Evolutionary conservation across 805 yeast species (phyloP), one percentile per base, ranked within the genome.

Genomic region (Saturnispora diversa): DNA sequence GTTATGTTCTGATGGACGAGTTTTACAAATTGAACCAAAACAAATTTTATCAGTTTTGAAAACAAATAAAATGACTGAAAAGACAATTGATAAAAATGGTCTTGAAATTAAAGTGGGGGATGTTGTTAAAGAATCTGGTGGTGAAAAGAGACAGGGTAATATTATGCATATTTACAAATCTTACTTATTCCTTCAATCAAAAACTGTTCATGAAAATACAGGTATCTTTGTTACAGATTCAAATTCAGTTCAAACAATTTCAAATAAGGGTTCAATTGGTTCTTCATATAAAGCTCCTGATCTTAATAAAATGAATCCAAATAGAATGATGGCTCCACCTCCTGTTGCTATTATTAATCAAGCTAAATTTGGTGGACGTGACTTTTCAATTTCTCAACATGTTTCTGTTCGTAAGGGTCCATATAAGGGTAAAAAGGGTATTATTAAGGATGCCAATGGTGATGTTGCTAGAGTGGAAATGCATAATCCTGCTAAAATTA

Each of bases 391-490:
- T 27, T 83, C 85, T 50, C 86, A 85, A 55, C 81, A 82, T 44
- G 96, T 92, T 17, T 76, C 86, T 48, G 83, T 92, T 36, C 75
- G 84, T 28, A 79, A 83, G 54, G 86, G 96, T n/a, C 92, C 94
- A 35, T 86, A 90, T 60, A 92, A 92, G 64, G 97, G 98, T 34
- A 77, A 86, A 50, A 79, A 81, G 65, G 98, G 98, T 58, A 83
- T 85, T 49, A 85, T 92, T 31, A 82, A 84, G 50, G 97, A 92
- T 57, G 86, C 95, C 8, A 92, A 86, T 52, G 98, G 94, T 47
- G 82, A 82, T 11, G 75, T 73, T 50, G 97, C 97, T 1, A 75
- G 97, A 45, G 84, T 92, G 32, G 98, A 92, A 64, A 71, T 92
- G 48, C 97, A 92, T 60, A 84, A 96, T 21, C 88, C 88, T 50